Base-by-base conservation (phyloP, 2,329 filamentous ascomycete species). In the Colletotrichum somersetense region DNA sequence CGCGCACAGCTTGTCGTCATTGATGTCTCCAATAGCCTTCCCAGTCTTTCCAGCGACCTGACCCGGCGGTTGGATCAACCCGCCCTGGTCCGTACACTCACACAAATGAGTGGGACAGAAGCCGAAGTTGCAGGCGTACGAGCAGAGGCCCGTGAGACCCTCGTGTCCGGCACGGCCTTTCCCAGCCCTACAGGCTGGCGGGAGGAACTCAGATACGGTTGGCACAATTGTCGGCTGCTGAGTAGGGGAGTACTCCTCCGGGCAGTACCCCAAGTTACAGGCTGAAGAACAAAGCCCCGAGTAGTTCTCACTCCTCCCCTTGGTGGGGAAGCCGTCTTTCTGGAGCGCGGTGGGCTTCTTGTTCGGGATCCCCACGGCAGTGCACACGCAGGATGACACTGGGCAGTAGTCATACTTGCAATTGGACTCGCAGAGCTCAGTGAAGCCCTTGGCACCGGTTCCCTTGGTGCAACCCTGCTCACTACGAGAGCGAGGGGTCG, bases 1-100 rank as follows among this genome's bases (percentile, higher is more conserved):
- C 62, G 80, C 83, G 73, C 85, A 87, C 20, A 87, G 78, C 0
- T 83, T 83, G 38, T 79, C 69, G 72, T 86, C 77, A 73, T 40
- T 79, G 74, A 6, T 77, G 78, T 81, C 80, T 26, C 79, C 80
- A 0, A 81, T 79, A 2, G 77, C 35, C 0, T 74, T 74, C 0
- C 78, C 78, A 14, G 75, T 80, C 16, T 11, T 6, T n/a, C 23
- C 33, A 14, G 40, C 33, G 8, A 44, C 5, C 6, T 76, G 75
- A 2, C 71, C 61, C 46, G 78, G 77, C 33, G 74, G 61, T n/a
- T 80, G 81, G 12, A 79, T 79, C 8, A 70, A 26, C 12, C 40
- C 40, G 40, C 40, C 12, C 40, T 42, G 40, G 3, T 42, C 40
- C 26, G 12, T 42, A 42, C 40, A 42, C 40, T 42, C 40, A 18